Evolutionary conservation across 257 asterid genomes (phyloP), one percentile per base, ranked within the genome.

Genomic region (Linaria vulgaris): DNA sequence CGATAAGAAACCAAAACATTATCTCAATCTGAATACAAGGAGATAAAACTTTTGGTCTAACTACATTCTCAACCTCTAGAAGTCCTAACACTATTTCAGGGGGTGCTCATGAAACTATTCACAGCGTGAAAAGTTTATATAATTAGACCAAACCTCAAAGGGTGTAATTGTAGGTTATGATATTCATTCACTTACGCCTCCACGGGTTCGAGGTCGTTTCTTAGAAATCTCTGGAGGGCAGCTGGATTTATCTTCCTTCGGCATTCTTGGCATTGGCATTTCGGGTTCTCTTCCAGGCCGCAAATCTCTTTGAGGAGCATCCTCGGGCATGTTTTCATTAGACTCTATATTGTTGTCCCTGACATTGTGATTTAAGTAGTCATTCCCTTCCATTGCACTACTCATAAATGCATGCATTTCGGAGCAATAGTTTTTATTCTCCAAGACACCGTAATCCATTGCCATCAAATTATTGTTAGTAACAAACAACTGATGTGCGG

Each of bases 201-300:
- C 49, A 51, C 75, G 78, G 17, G 34, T 9, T 17, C 72, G 73
- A 13, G 83, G 50, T 72, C 90, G 69, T 78, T 80, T 87, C 80
- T 73, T 86, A 20, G 78, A 64, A 52, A 44, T 58, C 49, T 68
- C 68, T 0, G 69, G 54, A 49, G 73, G 69, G 74, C 51, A 27
- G 47, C n/a, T 48, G 43, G 38, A 22, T 60, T 58, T 60, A 11
- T 77, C 75, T 25, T 67, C 78, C 12, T 41, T 25, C 41, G 57
- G 55, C 27, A 59, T 13, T 63, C 56, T 69, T 1, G 59, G 73
- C 54, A 34, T 25, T 37, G 68, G 69, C 47, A 46, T 31, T 34
- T 39, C 72, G 3, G 19, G 54, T 27, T 44, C 39, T 37, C 7
- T 11, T 12, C 49, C 43, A 0, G 45, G 39, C 66, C 45, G 64